Percentiles rank a stretch among this genome's conserved stretches.
Evolutionary conservation across 768 basidiomycete genomes (phyloP).

Genomic region (Boletus huronensis): DNA sequence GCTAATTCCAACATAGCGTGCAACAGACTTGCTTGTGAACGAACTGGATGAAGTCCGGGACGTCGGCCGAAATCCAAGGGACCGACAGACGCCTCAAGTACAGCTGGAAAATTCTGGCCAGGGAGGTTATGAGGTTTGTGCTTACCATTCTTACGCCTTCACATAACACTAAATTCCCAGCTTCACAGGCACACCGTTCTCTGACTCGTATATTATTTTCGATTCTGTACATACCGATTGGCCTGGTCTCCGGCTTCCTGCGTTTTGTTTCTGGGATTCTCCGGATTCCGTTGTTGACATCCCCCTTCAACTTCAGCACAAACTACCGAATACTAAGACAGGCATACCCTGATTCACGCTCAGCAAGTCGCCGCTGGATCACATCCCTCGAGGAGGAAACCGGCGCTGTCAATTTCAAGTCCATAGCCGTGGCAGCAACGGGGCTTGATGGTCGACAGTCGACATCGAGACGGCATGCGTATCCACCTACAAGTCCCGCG

Average conservation of each 20-base stretch:
- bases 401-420: slow-evolving; percentile 60
- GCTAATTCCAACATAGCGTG: neutral
- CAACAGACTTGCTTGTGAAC: neutral
- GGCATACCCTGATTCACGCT: slow-evolving; percentile 38
- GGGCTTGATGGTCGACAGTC: slow-evolving; percentile 45
- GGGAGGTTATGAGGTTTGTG: slow-evolving; percentile 8
- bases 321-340: slow-evolving; percentile 39
- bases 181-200: neutral
- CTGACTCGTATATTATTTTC: slow-evolving; percentile 21
- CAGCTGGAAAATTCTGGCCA: neutral
- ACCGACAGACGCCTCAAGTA: neutral
- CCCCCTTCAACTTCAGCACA: slow-evolving; percentile 46
- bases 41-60: neutral
- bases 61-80: neutral
- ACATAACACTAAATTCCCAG: neutral
- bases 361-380: slow-evolving; percentile 73
- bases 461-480: slow-evolving; percentile 32
- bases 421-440: slow-evolving; percentile 34
- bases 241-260: slow-evolving; percentile 42
- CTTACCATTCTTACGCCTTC: neutral
- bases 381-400: slow-evolving; percentile 82
- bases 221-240: slow-evolving; percentile 56
- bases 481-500: slow-evolving; percentile 24
- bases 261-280: slow-evolving; percentile 65
- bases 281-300: slow-evolving; percentile 62